Percentiles rank a stretch among this genome's conserved stretches.
Evolutionary conservation across 192 early-diverging fungal genomes (phyloP).

Genomic region (Piromyces sp.): DNA sequence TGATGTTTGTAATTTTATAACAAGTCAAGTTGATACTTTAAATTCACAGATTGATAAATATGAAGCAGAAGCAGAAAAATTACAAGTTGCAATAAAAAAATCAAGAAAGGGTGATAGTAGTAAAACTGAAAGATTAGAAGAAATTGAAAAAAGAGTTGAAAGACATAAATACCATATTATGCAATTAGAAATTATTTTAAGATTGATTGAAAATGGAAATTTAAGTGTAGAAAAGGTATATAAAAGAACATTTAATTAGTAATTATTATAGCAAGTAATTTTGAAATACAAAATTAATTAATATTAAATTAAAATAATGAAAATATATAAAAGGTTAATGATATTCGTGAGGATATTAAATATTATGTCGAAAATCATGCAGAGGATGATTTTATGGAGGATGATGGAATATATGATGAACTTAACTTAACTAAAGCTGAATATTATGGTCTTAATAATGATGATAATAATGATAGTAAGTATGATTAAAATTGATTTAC

Average conservation of each 20-base stretch:
- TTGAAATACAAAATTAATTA: too few species aligned
- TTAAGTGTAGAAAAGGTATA: constrained; percentile 66
- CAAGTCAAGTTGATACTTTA: constrained; percentile 64
- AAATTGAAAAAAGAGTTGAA: constrained; percentile 61
- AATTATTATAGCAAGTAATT: too few species aligned
- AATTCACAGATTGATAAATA: constrained; percentile 78
- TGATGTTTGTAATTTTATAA: constrained; percentile 70
- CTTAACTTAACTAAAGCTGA: constrained; percentile 83
- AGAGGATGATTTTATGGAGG: constrained; percentile 83
- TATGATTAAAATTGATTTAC: constrained; percentile 7
- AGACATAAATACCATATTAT: constrained; percentile 82
- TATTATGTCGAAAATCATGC: constrained; percentile 86
- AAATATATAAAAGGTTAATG: constrained; percentile 45
- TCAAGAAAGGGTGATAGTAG: constrained; percentile 63
- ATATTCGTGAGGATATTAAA: constrained; percentile 73
- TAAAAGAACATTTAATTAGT: too few species aligned
- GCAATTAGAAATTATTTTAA: constrained; percentile 77
- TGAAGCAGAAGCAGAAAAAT: constrained; percentile 74
- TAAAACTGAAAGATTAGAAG: constrained; percentile 52
- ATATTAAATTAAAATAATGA: not conserved
- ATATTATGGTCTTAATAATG: constrained; percentile 56
- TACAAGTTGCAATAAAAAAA: constrained; percentile 39
- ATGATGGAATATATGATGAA: constrained; percentile 85
- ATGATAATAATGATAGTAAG: constrained; percentile 33
- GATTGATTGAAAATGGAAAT: constrained; percentile 83